These are phyloP conservation scores for Mycena polygramma DNA, from an alignment of 768 basidiomycete genomes.

Conservation along the genomic window DNA sequence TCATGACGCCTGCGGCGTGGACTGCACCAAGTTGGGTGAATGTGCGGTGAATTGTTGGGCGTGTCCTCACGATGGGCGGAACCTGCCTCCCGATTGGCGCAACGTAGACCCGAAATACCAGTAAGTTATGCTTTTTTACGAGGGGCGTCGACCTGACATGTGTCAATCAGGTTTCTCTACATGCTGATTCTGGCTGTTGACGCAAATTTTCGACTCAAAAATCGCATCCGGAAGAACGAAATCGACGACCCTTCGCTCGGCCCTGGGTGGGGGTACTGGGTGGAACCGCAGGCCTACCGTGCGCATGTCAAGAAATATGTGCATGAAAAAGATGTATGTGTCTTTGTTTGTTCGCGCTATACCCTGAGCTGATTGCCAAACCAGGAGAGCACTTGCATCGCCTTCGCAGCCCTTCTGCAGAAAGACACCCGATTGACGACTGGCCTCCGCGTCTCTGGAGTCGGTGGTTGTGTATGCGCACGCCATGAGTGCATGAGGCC, in stretches of 20 bases:
- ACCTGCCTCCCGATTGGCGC: slow-evolving; percentile 5
- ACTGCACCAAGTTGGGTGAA: slow-evolving; percentile 14
- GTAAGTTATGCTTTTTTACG: too few relatives aligned
- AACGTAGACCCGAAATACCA: not conserved
- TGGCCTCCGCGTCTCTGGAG: slow-evolving; percentile 27
- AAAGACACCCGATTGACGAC: slow-evolving; percentile 30
- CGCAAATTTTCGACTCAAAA: slow-evolving; percentile 45
- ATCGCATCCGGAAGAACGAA: slow-evolving; percentile 24
- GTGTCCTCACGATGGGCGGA: slow-evolving; percentile 37
- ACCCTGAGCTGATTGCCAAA: too few relatives aligned
- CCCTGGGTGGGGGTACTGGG: slow-evolving; percentile 29
- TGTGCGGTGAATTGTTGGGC: slow-evolving; percentile 40
- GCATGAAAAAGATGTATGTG: slow-evolving; percentile 14
- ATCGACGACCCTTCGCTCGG: slow-evolving; percentile 29
- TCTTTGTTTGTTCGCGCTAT: too few relatives aligned
- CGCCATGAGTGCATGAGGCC: slow-evolving; percentile 36
- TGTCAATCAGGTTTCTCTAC: slow-evolving; percentile 44
- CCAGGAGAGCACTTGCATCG: slow-evolving; percentile 37
- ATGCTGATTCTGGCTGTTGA: slow-evolving; percentile 40
- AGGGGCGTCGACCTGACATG: too few relatives aligned
- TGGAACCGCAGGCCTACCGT: not conserved
- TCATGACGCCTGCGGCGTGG: slow-evolving; percentile 27
- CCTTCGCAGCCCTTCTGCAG: slow-evolving; percentile 24
- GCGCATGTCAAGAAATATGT: slow-evolving; percentile 19
- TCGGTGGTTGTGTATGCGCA: slow-evolving; percentile 32